Percentiles rank a stretch among this genome's conserved stretches.
phyloP scores from a whole-genome alignment of 1,139 yeast genomes.

The Schizosaccharomyces versatilis region DNA sequence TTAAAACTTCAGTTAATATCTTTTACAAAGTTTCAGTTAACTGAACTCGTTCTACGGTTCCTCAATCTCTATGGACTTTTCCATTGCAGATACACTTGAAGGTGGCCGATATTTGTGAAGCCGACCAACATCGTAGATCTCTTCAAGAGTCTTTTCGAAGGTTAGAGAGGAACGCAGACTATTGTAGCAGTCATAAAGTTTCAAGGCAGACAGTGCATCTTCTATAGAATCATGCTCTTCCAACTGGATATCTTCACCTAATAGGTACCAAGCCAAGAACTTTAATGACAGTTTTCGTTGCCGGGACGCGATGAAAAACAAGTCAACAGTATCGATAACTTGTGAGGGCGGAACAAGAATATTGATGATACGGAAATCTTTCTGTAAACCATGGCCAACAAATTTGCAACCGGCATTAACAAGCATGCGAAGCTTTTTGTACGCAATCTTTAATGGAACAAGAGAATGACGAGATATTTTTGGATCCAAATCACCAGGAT shows the following conservation, averaged over 20 bases:
- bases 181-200: constrained; percentile 49
- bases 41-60: too few relatives aligned
- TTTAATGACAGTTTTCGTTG: constrained; percentile 67
- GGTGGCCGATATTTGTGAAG: constrained; percentile 39
- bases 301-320: constrained; percentile 48
- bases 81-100: not conserved
- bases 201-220: constrained; percentile 75
- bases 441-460: constrained; percentile 61
- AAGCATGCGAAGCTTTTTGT: constrained; percentile 70
- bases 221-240: constrained; percentile 95
- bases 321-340: constrained; percentile 71
- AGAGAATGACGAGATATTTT: constrained; percentile 40
- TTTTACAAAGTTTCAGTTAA: too few relatives aligned
- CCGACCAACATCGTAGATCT: constrained; percentile 59
- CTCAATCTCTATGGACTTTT: too few relatives aligned
- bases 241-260: constrained; percentile 58
- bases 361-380: constrained; percentile 83
- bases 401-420: constrained; percentile 75
- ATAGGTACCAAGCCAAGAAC: constrained; percentile 60
- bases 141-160: constrained; percentile 39
- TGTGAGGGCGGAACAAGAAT: constrained; percentile 47
- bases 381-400: constrained; percentile 82
- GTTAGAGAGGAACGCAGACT: constrained; percentile 36
- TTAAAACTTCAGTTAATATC: too few relatives aligned
- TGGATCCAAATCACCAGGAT: constrained; percentile 74